Base-by-base conservation (phyloP, 768 basidiomycete genomes). In the Leccinum ochraceum region DNA sequence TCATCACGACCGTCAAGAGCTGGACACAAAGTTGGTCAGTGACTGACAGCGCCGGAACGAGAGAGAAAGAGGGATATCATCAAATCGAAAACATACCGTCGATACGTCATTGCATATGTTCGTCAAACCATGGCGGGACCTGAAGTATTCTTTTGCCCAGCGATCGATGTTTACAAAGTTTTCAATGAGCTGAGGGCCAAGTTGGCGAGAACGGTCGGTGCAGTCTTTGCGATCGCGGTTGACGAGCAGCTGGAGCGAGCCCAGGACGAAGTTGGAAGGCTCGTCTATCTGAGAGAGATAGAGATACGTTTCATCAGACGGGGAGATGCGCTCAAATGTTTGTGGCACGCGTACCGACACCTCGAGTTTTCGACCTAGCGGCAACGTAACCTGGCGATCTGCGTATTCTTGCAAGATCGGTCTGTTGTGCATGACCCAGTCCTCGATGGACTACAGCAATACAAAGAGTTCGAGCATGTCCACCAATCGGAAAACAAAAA, bases 121-220 rank as follows among this genome's bases (percentile, higher is more conserved):
- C 36, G 56, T 59, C 24, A 57, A 48, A 16, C 37, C 56, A 50
- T 75, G 62, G 28, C 58, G 64, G 5, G 59, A 63, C 46, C 72
- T 67, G 56, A 73, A 66, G 50, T 73, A 73, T 11, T 73, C 73
- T 20, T 54, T 64, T 8, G 62, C 61, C 72, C 72, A 75, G 11
- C 48, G 53, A 26, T 68, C 61, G 34, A 73, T 61, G 36, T 73
- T 62, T 48, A 69, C 68, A 53, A 71, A 75, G 42, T 73, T 73
- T 44, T 71, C 74, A 26, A 75, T 64, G 0, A 75, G 52, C 17
- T 73, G 73, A 26, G 72, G 71, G 4, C 71, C 73, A 2, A 73
- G 67, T 24, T 48, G 59, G 6, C 67, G 66, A 30, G 69, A 60
- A 50, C 22, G 53, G 44, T 67, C 64, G n/a, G 53, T 42, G 49